These are phyloP conservation scores for Cantharellus anzutake DNA, from an alignment of 768 basidiomycete genomes.

Conservation along the genomic window DNA sequence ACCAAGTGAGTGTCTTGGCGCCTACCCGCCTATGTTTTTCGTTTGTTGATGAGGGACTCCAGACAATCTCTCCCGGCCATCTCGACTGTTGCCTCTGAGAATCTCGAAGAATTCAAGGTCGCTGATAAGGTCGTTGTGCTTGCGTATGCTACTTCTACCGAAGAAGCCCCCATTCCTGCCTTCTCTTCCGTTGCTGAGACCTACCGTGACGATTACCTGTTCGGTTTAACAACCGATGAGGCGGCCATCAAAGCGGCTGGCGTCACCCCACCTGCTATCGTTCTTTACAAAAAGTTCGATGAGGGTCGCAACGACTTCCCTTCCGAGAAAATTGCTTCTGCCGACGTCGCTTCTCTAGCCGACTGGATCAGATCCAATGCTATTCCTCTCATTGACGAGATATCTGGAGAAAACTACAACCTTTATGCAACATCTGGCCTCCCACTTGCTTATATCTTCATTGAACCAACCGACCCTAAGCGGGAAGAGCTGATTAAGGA, in stretches of 20 bases:
- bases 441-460: conserved; percentile 87
- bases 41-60: conserved; percentile 10
- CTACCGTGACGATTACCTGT: conserved; percentile 86
- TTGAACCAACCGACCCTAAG: conserved; percentile 51
- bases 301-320: conserved; percentile 58
- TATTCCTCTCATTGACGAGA: conserved; percentile 78
- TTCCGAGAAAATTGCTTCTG: conserved; percentile 30
- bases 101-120: conserved; percentile 67
- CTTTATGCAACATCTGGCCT: conserved; percentile 62
- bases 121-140: conserved; percentile 83
- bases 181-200: conserved; percentile 69
- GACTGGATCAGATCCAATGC: conserved; percentile 70
- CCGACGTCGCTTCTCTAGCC: conserved; percentile 41
- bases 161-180: conserved; percentile 47
- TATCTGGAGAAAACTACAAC: conserved; percentile 85
- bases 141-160: conserved; percentile 60
- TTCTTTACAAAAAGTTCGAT: conserved; percentile 86
- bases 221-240: conserved; percentile 65
- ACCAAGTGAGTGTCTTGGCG: conserved; percentile 44
- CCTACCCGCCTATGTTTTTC: conserved; percentile 2
- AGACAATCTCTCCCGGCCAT: conserved; percentile 92
- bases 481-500: conserved; percentile 42
- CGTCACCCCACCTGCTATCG: conserved; percentile 63
- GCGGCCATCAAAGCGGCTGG: conserved; percentile 48
- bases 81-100: conserved; percentile 53